Percentiles rank a stretch among this genome's conserved stretches.
phyloP scores from a whole-genome alignment of 2,329 filamentous ascomycete species.

The Penicillium sp. region DNA sequence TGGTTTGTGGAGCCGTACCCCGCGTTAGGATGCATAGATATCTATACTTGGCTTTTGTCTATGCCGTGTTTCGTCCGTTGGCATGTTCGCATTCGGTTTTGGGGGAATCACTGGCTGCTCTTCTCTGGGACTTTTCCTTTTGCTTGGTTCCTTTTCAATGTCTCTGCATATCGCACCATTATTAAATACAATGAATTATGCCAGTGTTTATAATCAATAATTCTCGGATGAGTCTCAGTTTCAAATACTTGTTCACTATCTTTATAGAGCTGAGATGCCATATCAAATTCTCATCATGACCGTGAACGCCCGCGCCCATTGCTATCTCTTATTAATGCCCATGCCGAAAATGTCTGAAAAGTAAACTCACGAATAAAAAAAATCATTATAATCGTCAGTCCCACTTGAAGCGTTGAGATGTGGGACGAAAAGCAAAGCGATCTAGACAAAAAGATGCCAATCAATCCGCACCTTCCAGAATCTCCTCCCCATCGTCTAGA shows the following conservation, averaged over 20 bases:
- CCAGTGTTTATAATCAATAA: background rate
- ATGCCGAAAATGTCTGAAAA: background rate
- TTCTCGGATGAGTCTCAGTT: background rate
- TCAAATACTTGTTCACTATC: background rate
- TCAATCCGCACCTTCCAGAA: conserved; percentile 16
- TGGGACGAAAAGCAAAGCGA: background rate
- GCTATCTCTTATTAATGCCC: background rate
- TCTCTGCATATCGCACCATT: background rate
- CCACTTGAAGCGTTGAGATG: background rate
- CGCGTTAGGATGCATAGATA: conserved; percentile 19
- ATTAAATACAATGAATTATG: background rate
- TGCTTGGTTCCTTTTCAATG: background rate
- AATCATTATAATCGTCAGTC: conserved; percentile 12
- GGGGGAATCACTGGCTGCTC: background rate
- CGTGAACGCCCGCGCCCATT: background rate
- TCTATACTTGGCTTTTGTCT: background rate
- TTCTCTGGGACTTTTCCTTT: background rate
- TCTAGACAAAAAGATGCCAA: background rate
- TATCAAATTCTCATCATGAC: background rate
- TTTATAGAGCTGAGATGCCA: background rate
- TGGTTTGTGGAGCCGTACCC: conserved; percentile 52
- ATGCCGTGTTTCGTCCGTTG: background rate
- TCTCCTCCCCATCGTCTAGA: conserved; percentile 29
- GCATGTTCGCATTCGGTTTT: background rate
- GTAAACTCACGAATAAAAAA: background rate